phyloP scores from a whole-genome alignment of 768 basidiomycete genomes.

The Termitomyces sp. region DNA sequence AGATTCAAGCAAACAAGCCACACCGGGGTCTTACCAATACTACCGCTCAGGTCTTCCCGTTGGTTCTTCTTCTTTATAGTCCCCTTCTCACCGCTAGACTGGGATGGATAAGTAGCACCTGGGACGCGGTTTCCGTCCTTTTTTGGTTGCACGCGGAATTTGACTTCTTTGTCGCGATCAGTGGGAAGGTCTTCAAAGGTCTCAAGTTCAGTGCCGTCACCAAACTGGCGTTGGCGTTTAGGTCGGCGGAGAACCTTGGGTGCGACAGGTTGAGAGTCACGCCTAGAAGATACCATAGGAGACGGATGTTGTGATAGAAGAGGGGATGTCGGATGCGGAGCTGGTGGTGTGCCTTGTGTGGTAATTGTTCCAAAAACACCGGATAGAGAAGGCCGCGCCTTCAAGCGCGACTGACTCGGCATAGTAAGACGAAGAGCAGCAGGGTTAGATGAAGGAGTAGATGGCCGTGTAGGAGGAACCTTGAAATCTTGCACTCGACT shows the following conservation, averaged over 20 bases:
- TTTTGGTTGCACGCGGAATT: conserved; percentile 72
- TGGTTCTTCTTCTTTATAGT: conserved; percentile 55
- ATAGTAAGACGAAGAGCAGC: conserved; percentile 79
- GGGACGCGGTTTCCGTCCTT: conserved; percentile 60
- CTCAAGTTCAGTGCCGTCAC: conserved; percentile 89
- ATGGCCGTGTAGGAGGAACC: conserved; percentile 73
- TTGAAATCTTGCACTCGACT: conserved; percentile 63
- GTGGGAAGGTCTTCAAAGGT: conserved; percentile 83
- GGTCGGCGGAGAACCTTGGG: conserved; percentile 72
- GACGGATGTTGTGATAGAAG: conserved; percentile 50
- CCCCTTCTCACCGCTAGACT: conserved; percentile 39
- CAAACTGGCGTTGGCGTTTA: conserved; percentile 72
- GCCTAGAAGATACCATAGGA: conserved; percentile 39
- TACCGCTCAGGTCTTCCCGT: conserved; percentile 35
- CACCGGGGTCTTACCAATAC: conserved; percentile 31
- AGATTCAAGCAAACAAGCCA: background rate
- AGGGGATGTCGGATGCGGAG: conserved; percentile 22
- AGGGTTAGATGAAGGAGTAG: conserved; percentile 75
- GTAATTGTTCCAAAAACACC: conserved; percentile 58
- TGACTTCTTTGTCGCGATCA: conserved; percentile 76
- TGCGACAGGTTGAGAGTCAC: conserved; percentile 34
- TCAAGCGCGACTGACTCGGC: conserved; percentile 77
- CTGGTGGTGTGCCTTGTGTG: conserved; percentile 54
- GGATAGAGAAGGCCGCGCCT: conserved; percentile 71
- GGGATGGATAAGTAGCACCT: conserved; percentile 39